These are phyloP conservation scores for Cytospora chrysosperma DNA, from an alignment of 2,329 filamentous ascomycete genomes.

Conservation along the genomic window DNA sequence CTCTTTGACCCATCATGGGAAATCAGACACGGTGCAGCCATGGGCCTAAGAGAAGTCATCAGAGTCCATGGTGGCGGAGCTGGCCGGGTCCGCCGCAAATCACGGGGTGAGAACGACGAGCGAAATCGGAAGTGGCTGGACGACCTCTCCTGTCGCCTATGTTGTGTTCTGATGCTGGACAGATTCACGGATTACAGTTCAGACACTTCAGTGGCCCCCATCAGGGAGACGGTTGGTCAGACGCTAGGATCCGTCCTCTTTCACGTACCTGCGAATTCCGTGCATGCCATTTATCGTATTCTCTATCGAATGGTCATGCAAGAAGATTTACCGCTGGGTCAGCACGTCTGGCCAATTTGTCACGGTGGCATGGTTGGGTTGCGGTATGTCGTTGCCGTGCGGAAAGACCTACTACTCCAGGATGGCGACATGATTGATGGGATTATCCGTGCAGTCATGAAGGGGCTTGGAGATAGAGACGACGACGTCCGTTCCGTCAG, in stretches of 20 bases:
- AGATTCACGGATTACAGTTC: conserved; percentile 97
- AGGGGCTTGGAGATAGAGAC: conserved; percentile 84
- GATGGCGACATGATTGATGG: conserved; percentile 88
- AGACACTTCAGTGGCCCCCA: conserved; percentile 94
- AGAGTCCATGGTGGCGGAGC: conserved; percentile 89
- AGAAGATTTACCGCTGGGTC: conserved; percentile 70
- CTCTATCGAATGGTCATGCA: conserved; percentile 92
- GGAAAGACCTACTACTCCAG: conserved; percentile 85
- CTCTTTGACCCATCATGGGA: conserved; percentile 95
- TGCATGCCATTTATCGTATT: conserved; percentile 80
- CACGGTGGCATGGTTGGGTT: conserved; percentile 98
- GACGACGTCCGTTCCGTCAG: conserved; percentile 97
- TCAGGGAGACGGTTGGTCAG: conserved; percentile 92
- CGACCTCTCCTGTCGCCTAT: conserved; percentile 90
- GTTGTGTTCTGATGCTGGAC: conserved; percentile 95
- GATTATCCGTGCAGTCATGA: conserved; percentile 89
- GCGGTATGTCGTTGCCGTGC: conserved; percentile 90
- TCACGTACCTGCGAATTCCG: conserved; percentile 75
- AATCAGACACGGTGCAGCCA: conserved; percentile 90
- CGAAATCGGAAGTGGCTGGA: conserved; percentile 87
- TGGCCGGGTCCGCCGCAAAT: conserved; percentile 71
- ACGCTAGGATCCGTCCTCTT: conserved; percentile 86
- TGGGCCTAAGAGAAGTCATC: conserved; percentile 88
- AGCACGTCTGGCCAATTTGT: conserved; percentile 87
- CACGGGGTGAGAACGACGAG: conserved; percentile 69